Evolutionary conservation across 1,284 basidiomycete species (phyloP).

Genomic region (Pseudozyma sp.): DNA sequence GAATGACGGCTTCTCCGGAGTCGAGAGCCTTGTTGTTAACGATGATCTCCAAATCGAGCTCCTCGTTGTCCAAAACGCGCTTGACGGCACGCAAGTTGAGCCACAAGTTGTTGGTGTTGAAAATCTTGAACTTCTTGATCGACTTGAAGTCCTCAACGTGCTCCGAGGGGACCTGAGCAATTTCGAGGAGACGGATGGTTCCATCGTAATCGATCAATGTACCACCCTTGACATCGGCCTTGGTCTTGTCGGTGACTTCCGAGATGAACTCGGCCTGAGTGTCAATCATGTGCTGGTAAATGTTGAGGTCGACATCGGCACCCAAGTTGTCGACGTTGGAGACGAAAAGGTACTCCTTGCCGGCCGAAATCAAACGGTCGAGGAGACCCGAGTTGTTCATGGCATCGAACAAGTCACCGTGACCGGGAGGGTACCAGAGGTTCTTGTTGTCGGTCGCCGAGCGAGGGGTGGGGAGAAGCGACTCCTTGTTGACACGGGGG

Average conservation of each 20-base stretch:
- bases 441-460: constrained; percentile 90
- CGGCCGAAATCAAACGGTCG: constrained; percentile 91
- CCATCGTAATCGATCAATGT: constrained; percentile 95
- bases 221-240: constrained; percentile 99
- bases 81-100: constrained; percentile 91
- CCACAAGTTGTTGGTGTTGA: constrained; percentile 92
- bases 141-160: constrained; percentile 99
- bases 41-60: constrained; percentile 87
- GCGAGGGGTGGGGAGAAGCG: constrained; percentile 88
- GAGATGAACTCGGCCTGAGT: constrained; percentile 70
- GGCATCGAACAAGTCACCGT: constrained; percentile 96
- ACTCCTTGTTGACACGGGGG: constrained; percentile 96
- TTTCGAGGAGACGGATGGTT: constrained; percentile 91
- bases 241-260: constrained; percentile 97
- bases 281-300: constrained; percentile 73
- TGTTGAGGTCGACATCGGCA: constrained; percentile 82
- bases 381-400: constrained; percentile 94
- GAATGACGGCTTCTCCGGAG: constrained; percentile 79
- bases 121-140: constrained; percentile 72
- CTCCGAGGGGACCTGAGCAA: constrained; percentile 97
- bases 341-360: constrained; percentile 98
- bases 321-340: constrained; percentile 99
- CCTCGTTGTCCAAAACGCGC: constrained; percentile 88
- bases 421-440: constrained; percentile 93
- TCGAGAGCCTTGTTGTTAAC: constrained; percentile 83